A percentile compares a stretch with the other conserved stretches of the same genome.
Evolutionary conservation across 169 alveolate genomes (phyloP).

Genomic region (Plasmodium blacklocki): DNA sequence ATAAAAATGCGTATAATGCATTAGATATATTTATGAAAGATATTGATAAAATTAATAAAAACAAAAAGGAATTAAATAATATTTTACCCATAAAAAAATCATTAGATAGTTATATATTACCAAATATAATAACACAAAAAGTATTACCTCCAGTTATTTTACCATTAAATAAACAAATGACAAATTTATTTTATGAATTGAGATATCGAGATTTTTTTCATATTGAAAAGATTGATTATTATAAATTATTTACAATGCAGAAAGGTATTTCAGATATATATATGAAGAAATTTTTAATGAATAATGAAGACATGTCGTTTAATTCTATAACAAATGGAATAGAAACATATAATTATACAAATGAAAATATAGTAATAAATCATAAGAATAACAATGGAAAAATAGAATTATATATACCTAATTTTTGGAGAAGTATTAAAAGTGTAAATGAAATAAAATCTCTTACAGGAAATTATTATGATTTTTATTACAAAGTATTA

Average conservation of each 20-base stretch:
- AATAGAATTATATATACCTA: slow-evolving; percentile 89
- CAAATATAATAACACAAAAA: slow-evolving; percentile 50
- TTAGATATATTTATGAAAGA: slow-evolving; percentile 30
- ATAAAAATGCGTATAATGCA: background rate
- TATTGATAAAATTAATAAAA: background rate
- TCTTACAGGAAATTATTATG: slow-evolving; percentile 92
- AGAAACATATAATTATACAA: background rate
- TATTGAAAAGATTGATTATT: slow-evolving; percentile 40
- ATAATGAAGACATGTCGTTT: background rate
- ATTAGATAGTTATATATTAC: background rate
- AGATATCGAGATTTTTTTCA: slow-evolving; percentile 34
- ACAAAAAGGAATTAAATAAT: background rate
- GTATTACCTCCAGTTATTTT: slow-evolving; percentile 52
- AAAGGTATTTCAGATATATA: slow-evolving; percentile 12
- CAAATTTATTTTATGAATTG: slow-evolving; percentile 44
- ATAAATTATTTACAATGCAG: slow-evolving; percentile 38
- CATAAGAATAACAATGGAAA: slow-evolving; percentile 45
- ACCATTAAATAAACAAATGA: slow-evolving; percentile 45
- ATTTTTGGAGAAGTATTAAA: slow-evolving; percentile 93
- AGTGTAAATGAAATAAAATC: slow-evolving; percentile 92
- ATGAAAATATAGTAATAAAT: background rate
- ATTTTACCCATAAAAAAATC: background rate
- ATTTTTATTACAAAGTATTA: slow-evolving; percentile 89
- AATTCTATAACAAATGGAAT: background rate
- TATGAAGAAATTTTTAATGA: slow-evolving; percentile 10